A percentile compares a stretch with the other conserved stretches of the same genome.
Evolutionary conservation across 1,284 basidiomycete species (phyloP).

Genomic region (Sphaerobolus stellatus): DNA sequence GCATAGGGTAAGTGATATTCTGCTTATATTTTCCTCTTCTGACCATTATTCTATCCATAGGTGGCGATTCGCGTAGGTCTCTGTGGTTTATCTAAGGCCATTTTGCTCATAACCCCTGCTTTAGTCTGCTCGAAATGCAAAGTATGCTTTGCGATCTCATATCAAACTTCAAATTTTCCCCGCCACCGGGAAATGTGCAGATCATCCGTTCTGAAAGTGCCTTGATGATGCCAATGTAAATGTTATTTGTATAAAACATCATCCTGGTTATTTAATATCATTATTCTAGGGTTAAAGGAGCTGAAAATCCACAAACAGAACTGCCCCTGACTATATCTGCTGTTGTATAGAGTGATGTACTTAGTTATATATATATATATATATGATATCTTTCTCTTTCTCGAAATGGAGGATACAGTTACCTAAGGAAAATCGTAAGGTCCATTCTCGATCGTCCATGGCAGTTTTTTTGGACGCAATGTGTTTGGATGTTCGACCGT

Average conservation of each 20-base stretch:
- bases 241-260: too few species aligned
- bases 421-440: too few species aligned
- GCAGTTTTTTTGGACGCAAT: too few species aligned
- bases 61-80: conserved; percentile 49
- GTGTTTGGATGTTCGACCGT: too few species aligned
- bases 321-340: not conserved
- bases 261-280: too few species aligned
- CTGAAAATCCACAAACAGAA: not conserved
- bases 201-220: conserved; percentile 32
- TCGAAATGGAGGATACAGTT: too few species aligned
- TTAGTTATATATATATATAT: too few species aligned
- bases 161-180: conserved; percentile 46
- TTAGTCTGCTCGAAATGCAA: conserved; percentile 48
- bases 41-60: conserved; percentile 21
- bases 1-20: conserved; percentile 8
- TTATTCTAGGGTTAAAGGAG: conserved; percentile 1
- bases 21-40: not conserved
- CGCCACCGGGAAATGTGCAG: conserved; percentile 37
- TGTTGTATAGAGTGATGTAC: too few species aligned
- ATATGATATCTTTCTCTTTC: too few species aligned
- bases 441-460: too few species aligned
- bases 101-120: not conserved
- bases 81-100: not conserved
- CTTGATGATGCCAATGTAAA: conserved; percentile 22
- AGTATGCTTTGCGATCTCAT: conserved; percentile 49